Conservation (phyloP, 306 rosid genomes). For the Begonia masoniana region DNA sequence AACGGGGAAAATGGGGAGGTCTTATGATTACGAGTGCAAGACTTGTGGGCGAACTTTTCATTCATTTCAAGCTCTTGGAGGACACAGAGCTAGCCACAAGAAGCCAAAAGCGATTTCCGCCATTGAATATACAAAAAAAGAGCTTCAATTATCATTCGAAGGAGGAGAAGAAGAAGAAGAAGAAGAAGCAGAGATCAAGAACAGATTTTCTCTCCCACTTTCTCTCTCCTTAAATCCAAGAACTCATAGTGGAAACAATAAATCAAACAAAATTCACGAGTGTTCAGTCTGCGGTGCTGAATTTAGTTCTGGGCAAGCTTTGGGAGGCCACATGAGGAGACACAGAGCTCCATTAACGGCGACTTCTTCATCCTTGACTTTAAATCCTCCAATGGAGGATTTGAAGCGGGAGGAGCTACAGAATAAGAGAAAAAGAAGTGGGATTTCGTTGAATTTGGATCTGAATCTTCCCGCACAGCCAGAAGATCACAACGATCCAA, state of each 20-base stretch:
- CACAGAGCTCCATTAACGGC: constrained; percentile 43
- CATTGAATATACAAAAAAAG: constrained; percentile 15
- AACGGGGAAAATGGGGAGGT: constrained; percentile 18
- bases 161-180: constrained; percentile 23
- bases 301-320: constrained; percentile 79
- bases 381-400: constrained; percentile 23
- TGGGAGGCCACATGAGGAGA: constrained; percentile 92
- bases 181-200: constrained; percentile 24
- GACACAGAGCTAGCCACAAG: constrained; percentile 87
- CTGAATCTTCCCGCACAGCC: constrained; percentile 96
- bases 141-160: constrained; percentile 14
- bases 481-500: constrained; percentile 66
- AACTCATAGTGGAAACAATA: constrained; percentile 11
- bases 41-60: constrained; percentile 68
- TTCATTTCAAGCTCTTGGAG: constrained; percentile 82
- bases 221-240: constrained; percentile 21
- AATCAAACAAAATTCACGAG: constrained; percentile 44
- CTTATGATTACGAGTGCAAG: constrained; percentile 65
- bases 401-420: constrained; percentile 20
- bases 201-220: constrained; percentile 16
- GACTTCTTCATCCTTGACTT: constrained; percentile 20
- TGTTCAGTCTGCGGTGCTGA: constrained; percentile 76
- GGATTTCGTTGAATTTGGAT: constrained; percentile 67
- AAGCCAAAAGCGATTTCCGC: constrained; percentile 34
- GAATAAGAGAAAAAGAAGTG: constrained; percentile 35